Evolutionary conservation across 2,329 filamentous ascomycete genomes (phyloP).

Genomic region (Cladosporium velox): DNA sequence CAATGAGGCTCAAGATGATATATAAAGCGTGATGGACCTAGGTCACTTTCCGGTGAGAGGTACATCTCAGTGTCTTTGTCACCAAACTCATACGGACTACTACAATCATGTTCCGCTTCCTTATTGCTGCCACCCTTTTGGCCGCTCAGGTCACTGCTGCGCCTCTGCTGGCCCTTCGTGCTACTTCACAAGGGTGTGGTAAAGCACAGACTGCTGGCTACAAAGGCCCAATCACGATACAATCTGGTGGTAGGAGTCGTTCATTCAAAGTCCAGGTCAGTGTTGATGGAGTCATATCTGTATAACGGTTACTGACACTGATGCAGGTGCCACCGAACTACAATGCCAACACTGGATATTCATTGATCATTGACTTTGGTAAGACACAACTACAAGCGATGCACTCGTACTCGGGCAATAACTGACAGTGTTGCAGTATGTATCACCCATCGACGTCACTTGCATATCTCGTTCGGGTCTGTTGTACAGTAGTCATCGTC

Average conservation of each 20-base stretch:
- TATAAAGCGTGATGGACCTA: neutral
- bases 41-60: neutral
- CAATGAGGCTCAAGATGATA: neutral
- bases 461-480: neutral
- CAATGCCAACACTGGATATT: constrained; percentile 23
- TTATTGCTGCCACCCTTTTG: neutral
- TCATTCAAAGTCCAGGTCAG: constrained; percentile 11
- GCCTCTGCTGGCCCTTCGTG: neutral
- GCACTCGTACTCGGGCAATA: neutral
- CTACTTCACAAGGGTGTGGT: constrained; percentile 8
- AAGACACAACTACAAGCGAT: constrained; percentile 29
- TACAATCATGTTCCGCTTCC: constrained; percentile 1
- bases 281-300: too few relatives aligned
- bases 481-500: neutral
- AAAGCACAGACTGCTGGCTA: constrained; percentile 4
- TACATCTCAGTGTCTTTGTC: neutral
- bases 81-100: neutral
- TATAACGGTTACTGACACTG: neutral
- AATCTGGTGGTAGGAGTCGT: constrained; percentile 3
- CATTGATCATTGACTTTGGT: constrained; percentile 53
- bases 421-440: neutral
- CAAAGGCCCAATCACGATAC: constrained; percentile 2
- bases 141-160: neutral
- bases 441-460: neutral
- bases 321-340: constrained; percentile 3